Conservation (phyloP, 2,329 filamentous ascomycete genomes). For the Neonectria hederae region DNA sequence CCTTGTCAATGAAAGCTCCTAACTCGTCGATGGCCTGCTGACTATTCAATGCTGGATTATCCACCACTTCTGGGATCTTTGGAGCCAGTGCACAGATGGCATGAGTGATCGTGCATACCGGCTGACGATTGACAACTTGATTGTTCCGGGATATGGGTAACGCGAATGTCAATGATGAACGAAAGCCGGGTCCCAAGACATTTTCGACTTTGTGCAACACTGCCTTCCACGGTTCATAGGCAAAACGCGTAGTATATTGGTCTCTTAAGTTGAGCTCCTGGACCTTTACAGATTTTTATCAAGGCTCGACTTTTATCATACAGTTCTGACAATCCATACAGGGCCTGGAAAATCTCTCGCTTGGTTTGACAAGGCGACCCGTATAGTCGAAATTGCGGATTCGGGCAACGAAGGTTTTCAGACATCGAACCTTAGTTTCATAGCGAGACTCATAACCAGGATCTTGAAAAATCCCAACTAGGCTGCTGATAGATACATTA, state of each 20-base stretch:
- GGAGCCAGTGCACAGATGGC: background rate
- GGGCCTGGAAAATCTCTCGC: background rate
- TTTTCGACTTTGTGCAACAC: background rate
- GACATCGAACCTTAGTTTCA: conserved; percentile 9
- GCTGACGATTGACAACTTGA: background rate
- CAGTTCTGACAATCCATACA: too few relatives aligned
- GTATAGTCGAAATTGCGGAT: conserved; percentile 7
- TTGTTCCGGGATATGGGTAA: too few relatives aligned
- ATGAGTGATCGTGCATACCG: background rate
- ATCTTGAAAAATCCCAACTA: background rate
- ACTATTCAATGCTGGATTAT: background rate
- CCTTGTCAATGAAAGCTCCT: background rate
- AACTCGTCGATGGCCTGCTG: conserved; percentile 1
- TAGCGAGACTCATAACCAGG: background rate
- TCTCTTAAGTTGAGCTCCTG: too few relatives aligned
- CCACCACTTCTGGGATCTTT: background rate
- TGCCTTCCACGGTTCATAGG: background rate
- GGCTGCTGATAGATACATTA: conserved; percentile 4
- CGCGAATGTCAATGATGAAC: background rate
- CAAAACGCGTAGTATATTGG: background rate
- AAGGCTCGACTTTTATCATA: too few relatives aligned
- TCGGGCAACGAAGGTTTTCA: conserved; percentile 11
- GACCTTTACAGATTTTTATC: too few relatives aligned
- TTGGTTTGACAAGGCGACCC: conserved; percentile 6
- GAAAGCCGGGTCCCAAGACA: background rate